Conservation (phyloP, 306 rosid genomes). For the Crataegus laevigata region DNA sequence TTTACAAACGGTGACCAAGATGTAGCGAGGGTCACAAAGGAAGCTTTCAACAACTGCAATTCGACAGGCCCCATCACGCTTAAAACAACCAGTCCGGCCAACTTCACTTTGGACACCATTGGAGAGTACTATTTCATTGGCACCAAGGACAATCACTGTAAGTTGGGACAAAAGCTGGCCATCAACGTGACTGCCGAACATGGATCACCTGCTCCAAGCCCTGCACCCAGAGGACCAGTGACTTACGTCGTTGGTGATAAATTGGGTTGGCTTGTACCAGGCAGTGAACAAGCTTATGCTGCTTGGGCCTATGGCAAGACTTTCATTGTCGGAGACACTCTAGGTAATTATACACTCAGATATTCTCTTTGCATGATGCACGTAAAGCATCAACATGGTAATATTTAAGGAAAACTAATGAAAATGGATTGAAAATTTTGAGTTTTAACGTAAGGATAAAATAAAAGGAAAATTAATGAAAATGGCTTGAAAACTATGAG, state of each 20-base stretch:
- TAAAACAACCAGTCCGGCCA: conserved; percentile 34
- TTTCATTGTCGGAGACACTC: conserved; percentile 42
- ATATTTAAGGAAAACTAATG: no score
- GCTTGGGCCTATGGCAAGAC: conserved; percentile 36
- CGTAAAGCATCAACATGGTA: no score
- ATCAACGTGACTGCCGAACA: conserved; percentile 25
- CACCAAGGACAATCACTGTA: conserved; percentile 33
- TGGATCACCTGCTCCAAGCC: conserved; percentile 27
- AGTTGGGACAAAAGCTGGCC: conserved; percentile 36
- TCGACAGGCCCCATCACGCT: conserved; percentile 36
- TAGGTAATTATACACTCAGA: conserved; percentile 20
- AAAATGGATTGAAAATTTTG: no score
- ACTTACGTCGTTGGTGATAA: conserved; percentile 37
- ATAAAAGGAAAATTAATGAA: no score
- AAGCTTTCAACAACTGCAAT: conserved; percentile 37
- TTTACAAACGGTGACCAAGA: conserved; percentile 44
- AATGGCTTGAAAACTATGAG: no score
- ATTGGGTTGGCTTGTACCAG: conserved; percentile 42
- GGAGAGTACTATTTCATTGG: conserved; percentile 49
- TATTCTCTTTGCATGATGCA: no score
- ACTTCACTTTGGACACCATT: conserved; percentile 28
- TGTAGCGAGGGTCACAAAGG: conserved; percentile 48
- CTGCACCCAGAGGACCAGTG: conserved; percentile 18
- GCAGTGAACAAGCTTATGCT: conserved; percentile 16
- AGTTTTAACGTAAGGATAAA: no score